Conservation (phyloP, 2,329 filamentous ascomycete species). For the Dactylonectria estremocensis region DNA sequence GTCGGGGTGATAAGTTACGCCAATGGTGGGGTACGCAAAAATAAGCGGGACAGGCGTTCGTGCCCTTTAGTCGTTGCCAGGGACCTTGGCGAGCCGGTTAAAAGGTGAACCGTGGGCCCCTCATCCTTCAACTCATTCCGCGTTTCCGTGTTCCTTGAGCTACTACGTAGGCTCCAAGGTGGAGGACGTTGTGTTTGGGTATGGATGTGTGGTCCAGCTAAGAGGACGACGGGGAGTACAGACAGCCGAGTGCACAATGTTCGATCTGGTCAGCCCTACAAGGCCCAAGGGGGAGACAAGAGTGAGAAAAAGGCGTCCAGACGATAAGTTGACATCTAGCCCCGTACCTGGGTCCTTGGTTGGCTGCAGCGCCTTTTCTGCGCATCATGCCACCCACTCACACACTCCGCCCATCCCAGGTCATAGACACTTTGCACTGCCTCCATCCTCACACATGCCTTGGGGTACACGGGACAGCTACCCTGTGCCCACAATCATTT, state of each 20-base stretch:
- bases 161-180: too few species aligned
- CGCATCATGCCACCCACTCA: neutral
- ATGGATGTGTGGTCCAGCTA: neutral
- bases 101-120: constrained; percentile 6
- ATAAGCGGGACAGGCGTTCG: constrained; percentile 19
- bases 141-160: too few species aligned
- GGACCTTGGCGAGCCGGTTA: constrained; percentile 1
- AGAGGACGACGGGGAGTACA: neutral
- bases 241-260: neutral
- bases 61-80: neutral
- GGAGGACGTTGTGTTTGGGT: neutral
- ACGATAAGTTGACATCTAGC: neutral
- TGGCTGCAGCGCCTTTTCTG: constrained; percentile 1
- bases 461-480: too few species aligned
- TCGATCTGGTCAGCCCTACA: neutral
- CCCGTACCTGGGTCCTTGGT: too few species aligned
- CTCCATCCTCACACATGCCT: neutral
- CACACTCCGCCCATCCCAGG: neutral
- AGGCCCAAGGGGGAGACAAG: too few species aligned
- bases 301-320: neutral
- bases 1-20: constrained; percentile 12
- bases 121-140: neutral
- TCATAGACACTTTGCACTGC: neutral
- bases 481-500: neutral
- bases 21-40: constrained; percentile 18